These are phyloP conservation scores for Dactylonectria estremocensis DNA, from an alignment of 2,329 filamentous ascomycete species.

Conservation along the genomic window DNA sequence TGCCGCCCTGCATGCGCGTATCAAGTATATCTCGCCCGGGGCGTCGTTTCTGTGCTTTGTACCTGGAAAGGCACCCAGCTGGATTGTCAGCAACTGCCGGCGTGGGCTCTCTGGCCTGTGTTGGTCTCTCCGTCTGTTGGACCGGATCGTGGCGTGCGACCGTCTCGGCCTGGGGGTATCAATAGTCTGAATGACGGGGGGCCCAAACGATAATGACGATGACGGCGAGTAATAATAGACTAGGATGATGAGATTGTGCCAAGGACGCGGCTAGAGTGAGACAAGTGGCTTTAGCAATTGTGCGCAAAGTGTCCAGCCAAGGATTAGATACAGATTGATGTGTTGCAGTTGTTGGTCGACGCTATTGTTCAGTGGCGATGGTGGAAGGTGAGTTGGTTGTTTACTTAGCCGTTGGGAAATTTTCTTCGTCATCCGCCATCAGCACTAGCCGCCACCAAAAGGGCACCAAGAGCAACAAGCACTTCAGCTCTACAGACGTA, in stretches of 20 bases:
- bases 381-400: conserved; percentile 12
- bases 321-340: background rate
- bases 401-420: conserved; percentile 21
- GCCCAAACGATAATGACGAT: conserved; percentile 7
- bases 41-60: background rate
- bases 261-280: conserved; percentile 32
- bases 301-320: conserved; percentile 11
- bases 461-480: background rate
- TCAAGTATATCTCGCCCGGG: conserved; percentile 27
- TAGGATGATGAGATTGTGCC: conserved; percentile 32
- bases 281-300: conserved; percentile 29
- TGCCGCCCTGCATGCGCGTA: conserved; percentile 37
- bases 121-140: conserved; percentile 6
- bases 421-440: conserved; percentile 21
- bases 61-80: background rate
- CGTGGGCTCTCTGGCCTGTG: background rate
- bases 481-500: background rate
- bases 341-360: conserved; percentile 1
- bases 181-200: conserved; percentile 17
- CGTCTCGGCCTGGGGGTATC: conserved; percentile 22
- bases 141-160: conserved; percentile 25
- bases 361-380: conserved; percentile 20
- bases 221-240: conserved; percentile 26
- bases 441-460: conserved; percentile 26
- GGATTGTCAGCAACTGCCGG: background rate